Evolutionary conservation across 108 stramenopile species (phyloP), one percentile per base, ranked within the genome.

Genomic region (Cyclotella cryptica): DNA sequence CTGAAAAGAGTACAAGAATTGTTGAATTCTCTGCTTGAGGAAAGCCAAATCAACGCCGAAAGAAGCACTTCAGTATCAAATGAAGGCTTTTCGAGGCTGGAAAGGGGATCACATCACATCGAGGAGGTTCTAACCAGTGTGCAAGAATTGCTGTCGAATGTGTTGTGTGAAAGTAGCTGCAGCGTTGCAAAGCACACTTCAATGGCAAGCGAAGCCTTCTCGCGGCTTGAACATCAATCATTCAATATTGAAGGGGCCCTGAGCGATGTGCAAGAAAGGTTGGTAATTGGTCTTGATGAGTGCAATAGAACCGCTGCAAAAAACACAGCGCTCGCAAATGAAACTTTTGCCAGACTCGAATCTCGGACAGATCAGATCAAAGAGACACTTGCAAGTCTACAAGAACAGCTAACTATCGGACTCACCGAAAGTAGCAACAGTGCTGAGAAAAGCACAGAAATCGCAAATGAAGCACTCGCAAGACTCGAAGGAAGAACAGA

Each of bases 331-430:
- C 0, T 17, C 30, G 39, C 61, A 40, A 62, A 35, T 11, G 61
- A 62, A 57, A 12, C 55, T 22, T 57, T 8, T 24, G 11, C 61
- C 1, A 35, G 40, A 45, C 54, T 76, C 42, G 66, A 67, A 9
- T 1, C 35, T 58, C 66, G 66, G 17, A 14, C 64, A 30, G 66
- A 45, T 60, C 55, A 58, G 45, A 53, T 76, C 51, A 19, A 29
- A 11, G 66, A 44, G 0, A 22, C 55, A 46, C 10, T 76, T 29
- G 15, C 66, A 19, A 68, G 52, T 39, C 10, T 74, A 26, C 61
- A 62, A 40, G 35, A 62, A 24, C 24, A 14, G 2, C 5, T 58
- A 7, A 51, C 49, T 19, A 3, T 8, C n/a, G 49, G 19, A 19
- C 49, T 51, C 49, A 8, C 8, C 19, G 49, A 51, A 51, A 51